Evolutionary conservation across 257 asterid species (phyloP).

Genomic region (Verbena officinalis): DNA sequence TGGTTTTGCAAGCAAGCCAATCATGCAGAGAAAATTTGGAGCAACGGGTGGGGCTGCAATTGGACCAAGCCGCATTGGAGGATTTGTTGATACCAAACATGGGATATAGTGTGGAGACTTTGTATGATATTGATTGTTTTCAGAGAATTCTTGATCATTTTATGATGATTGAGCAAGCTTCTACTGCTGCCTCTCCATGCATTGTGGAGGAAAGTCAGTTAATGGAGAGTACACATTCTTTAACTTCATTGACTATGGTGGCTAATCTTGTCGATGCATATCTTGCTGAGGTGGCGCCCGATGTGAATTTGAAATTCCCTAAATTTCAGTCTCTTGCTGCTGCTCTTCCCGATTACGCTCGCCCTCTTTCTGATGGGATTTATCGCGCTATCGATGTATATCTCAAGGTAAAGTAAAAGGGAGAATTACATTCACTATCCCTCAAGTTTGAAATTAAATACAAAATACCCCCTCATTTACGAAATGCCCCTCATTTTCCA

Average conservation of each 20-base stretch:
- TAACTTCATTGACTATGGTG: conserved; percentile 74
- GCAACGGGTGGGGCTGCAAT: conserved; percentile 72
- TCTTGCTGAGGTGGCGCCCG: conserved; percentile 89
- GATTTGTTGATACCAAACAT: conserved; percentile 75
- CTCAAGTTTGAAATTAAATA: no score
- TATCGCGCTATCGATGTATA: conserved; percentile 89
- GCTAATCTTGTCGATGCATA: conserved; percentile 81
- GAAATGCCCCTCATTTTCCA: no score
- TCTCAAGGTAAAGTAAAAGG: conserved; percentile 64
- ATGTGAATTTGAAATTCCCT: conserved; percentile 68
- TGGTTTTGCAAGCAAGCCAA: conserved; percentile 63
- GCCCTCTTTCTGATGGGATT: conserved; percentile 77
- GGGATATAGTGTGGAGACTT: conserved; percentile 62
- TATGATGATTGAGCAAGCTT: conserved; percentile 58
- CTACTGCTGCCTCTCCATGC: conserved; percentile 61
- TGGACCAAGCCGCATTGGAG: conserved; percentile 72
- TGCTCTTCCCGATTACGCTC: conserved; percentile 81
- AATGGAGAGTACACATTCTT: conserved; percentile 39
- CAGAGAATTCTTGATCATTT: conserved; percentile 94
- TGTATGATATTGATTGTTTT: conserved; percentile 81
- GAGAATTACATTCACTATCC: no score
- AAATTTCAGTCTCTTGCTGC: conserved; percentile 84
- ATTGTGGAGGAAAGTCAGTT: conserved; percentile 60
- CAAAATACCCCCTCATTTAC: no score
- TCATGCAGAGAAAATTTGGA: conserved; percentile 74